Evolutionary conservation across 2,329 filamentous ascomycete genomes (phyloP), one percentile per base, ranked within the genome.

Genomic region (Fusarium oxysporum): DNA sequence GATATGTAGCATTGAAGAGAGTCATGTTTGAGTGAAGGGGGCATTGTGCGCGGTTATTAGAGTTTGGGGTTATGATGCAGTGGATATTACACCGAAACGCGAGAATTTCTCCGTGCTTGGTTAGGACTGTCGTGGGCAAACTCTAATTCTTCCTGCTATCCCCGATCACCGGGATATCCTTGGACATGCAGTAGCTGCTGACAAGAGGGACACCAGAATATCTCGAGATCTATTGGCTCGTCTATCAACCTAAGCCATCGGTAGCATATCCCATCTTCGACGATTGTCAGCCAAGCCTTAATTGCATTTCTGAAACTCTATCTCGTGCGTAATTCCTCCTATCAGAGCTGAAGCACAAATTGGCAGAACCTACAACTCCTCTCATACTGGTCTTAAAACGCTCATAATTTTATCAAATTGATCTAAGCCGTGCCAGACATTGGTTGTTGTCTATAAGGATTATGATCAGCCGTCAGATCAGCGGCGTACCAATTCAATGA

Each of bases 331-430:
- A 28, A 16, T 1, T 37, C 12, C 17, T 16, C 16, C 6, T 2
- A 37, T 5, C 3, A 28, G 16, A 33, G 8, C n/a, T 11, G 3
- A 14, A 6, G 8, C 12, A 33, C n/a, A 33, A 25, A 19, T 6
- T 28, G 4, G 0, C 4, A 6, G n/a, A 3, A 9, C 13, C 3
- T 11, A 5, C 16, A 23, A 28, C 23, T 12, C 11, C 17, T 16
- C 9, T 28, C 13, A 5, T 16, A 16, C 50, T 9, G 2, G 0
- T 4, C 6, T 16, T 33, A 16, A n/a, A 8, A 41, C 21, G 12
- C 40, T 23, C 19, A 7, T 6, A 41, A 9, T n/a, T 28, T 9
- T 16, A 16, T 7, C 19, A 9, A n/a, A 28, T 1, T 16, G 19
- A 21, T 28, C 19, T 28, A 38, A 5, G 33, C 50, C 13, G 9